phyloP scores from a whole-genome alignment of 1,284 basidiomycete genomes.

The Boletus austroedulis region DNA sequence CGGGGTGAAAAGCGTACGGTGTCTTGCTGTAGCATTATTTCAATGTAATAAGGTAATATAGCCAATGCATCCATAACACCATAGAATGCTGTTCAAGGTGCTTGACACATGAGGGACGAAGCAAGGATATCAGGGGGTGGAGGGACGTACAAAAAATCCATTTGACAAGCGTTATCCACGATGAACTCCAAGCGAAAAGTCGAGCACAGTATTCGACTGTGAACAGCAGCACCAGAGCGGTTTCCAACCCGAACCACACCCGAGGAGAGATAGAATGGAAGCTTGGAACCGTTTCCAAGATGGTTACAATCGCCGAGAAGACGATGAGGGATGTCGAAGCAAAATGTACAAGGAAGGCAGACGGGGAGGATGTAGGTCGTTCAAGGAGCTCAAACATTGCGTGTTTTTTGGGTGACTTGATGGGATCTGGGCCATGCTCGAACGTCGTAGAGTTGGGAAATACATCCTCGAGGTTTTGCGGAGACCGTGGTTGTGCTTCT shows the following conservation, averaged over 20 bases:
- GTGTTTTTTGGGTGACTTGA: slow-evolving; percentile 57
- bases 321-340: slow-evolving; percentile 62
- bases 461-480: slow-evolving; percentile 37
- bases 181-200: slow-evolving; percentile 61
- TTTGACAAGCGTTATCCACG: slow-evolving; percentile 55
- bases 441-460: slow-evolving; percentile 37
- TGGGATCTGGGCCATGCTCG: slow-evolving; percentile 38
- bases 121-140: neutral
- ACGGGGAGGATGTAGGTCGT: slow-evolving; percentile 61
- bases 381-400: slow-evolving; percentile 62
- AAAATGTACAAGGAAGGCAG: slow-evolving; percentile 66
- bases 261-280: slow-evolving; percentile 71
- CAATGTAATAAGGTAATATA: slow-evolving; percentile 85
- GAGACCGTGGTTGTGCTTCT: slow-evolving; percentile 30
- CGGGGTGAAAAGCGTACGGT: slow-evolving; percentile 51
- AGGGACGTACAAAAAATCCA: slow-evolving; percentile 68
- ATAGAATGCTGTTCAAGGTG: slow-evolving; percentile 62
- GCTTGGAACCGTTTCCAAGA: slow-evolving; percentile 80
- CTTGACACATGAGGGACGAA: slow-evolving; percentile 10
- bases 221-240: slow-evolving; percentile 74
- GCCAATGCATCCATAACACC: slow-evolving; percentile 82
- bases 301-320: slow-evolving; percentile 74
- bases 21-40: slow-evolving; percentile 79
- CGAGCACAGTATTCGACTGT: slow-evolving; percentile 75
- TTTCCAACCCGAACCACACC: slow-evolving; percentile 81